These are phyloP conservation scores for Neonectria punicea DNA, from an alignment of 2,329 filamentous ascomycete genomes.

Conservation along the genomic window DNA sequence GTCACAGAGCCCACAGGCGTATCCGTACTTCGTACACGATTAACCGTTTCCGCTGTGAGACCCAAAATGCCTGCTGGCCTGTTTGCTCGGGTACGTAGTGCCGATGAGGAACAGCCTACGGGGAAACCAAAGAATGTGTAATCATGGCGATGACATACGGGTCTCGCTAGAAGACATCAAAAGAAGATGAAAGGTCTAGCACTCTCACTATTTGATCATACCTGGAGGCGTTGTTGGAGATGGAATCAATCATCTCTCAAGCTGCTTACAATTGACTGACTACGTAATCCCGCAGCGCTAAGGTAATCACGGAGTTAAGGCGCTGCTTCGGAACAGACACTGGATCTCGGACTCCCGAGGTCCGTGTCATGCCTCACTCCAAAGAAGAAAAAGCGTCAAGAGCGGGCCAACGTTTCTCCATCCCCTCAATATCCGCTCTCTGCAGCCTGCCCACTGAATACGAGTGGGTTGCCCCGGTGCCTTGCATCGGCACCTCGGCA, in stretches of 20 bases:
- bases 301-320: neutral
- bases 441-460: neutral
- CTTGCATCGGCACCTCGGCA: slow-evolving; percentile 24
- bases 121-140: neutral
- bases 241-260: neutral
- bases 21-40: neutral
- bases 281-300: neutral
- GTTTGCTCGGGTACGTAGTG: neutral
- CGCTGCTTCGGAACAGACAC: neutral
- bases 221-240: neutral
- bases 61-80: neutral
- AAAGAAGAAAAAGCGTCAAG: neutral
- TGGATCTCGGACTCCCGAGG: neutral
- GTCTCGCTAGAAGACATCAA: neutral
- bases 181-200: neutral
- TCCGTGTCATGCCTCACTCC: too few species aligned
- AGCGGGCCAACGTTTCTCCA: neutral
- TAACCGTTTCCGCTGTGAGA: neutral
- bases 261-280: neutral
- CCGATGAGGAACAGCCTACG: neutral
- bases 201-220: neutral
- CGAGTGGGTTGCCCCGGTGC: neutral
- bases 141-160: neutral
- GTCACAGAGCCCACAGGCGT: neutral
- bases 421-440: slow-evolving; percentile 1